Conservation (phyloP, 2,329 filamentous ascomycete species). For the Diaporthe nobilis region DNA sequence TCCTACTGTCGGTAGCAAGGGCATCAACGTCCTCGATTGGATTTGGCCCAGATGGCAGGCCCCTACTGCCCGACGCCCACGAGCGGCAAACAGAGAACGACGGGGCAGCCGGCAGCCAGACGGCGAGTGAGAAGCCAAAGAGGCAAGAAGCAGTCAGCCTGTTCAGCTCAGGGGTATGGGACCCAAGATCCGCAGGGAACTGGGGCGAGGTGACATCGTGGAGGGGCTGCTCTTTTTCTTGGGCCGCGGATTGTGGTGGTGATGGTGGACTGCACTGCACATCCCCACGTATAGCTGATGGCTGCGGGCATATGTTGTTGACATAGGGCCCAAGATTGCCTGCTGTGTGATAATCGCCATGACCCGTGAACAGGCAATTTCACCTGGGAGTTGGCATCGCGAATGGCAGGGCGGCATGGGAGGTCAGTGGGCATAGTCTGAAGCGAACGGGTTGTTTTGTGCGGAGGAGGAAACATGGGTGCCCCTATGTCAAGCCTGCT, state of each 20-base stretch:
- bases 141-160: constrained; percentile 9
- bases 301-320: not conserved
- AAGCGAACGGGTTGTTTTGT: constrained; percentile 30
- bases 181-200: constrained; percentile 4
- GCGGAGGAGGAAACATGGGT: constrained; percentile 7
- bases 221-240: constrained; percentile 29
- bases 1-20: constrained; percentile 24
- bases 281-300: constrained; percentile 23
- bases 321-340: not conserved
- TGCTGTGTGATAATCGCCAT: constrained; percentile 2
- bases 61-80: constrained; percentile 4
- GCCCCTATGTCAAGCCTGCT: constrained; percentile 1
- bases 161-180: constrained; percentile 24
- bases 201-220: constrained; percentile 29
- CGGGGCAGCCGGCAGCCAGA: not conserved
- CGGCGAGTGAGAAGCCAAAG: not conserved
- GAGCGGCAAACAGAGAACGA: constrained; percentile 19
- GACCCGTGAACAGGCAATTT: not conserved
- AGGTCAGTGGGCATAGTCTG: constrained; percentile 30
- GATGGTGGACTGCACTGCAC: not conserved
- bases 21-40: not conserved
- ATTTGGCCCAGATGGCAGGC: not conserved
- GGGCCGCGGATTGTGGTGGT: constrained; percentile 22
- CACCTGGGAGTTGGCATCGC: not conserved
- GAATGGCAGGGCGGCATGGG: constrained; percentile 21